phyloP scores from a whole-genome alignment of 371 early-diverging fungal species.

The Saksenaea vasiformis region DNA sequence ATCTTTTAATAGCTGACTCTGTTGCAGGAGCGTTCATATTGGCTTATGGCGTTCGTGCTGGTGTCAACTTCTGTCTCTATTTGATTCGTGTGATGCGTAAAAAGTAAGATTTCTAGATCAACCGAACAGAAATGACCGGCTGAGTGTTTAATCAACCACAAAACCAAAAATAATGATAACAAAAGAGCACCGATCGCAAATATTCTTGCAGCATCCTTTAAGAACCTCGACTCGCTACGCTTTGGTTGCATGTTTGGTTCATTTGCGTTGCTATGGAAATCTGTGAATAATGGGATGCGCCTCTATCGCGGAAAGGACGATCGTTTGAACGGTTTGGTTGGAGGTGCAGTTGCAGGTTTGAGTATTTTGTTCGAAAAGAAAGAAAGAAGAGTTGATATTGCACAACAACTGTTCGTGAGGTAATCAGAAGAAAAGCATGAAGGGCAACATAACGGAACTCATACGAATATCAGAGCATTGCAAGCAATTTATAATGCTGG shows the following conservation, averaged over 20 bases:
- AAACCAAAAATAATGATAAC: constrained; percentile 1
- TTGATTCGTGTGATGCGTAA: constrained; percentile 44
- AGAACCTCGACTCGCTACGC: constrained; percentile 55
- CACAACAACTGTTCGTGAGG: constrained; percentile 65
- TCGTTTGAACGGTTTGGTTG: constrained; percentile 59
- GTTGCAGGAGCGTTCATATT: constrained; percentile 48
- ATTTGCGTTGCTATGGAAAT: constrained; percentile 77
- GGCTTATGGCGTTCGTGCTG: constrained; percentile 51
- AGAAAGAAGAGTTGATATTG: constrained; percentile 63
- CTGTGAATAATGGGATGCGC: constrained; percentile 68
- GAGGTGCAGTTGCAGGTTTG: constrained; percentile 62
- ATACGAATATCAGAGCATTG: constrained; percentile 41
- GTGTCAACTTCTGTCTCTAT: constrained; percentile 52
- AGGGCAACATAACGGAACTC: neutral
- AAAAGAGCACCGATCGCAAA: constrained; percentile 45
- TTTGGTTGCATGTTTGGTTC: constrained; percentile 75
- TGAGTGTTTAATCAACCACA: neutral
- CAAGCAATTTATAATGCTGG: constrained; percentile 65
- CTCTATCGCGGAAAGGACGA: constrained; percentile 60
- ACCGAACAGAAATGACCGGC: neutral
- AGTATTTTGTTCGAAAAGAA: constrained; percentile 61
- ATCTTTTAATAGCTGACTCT: neutral
- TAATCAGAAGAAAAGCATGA: constrained; percentile 6
- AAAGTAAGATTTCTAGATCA: constrained; percentile 30
- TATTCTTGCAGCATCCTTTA: constrained; percentile 50